phyloP scores from a whole-genome alignment of 2,329 filamentous ascomycete genomes.

The Fusarium graminum region DNA sequence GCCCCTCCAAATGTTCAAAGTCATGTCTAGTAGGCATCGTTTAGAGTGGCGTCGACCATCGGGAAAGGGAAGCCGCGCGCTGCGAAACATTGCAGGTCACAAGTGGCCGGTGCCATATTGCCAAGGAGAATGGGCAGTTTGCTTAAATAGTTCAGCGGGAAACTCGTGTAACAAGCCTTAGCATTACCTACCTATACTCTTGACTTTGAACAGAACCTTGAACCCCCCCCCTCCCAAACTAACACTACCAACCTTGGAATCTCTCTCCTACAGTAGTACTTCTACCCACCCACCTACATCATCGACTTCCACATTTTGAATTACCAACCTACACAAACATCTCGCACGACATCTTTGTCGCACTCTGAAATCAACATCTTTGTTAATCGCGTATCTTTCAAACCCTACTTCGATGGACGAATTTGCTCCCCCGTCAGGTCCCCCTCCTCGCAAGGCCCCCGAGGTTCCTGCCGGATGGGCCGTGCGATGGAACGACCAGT shows the following conservation, averaged over 20 bases:
- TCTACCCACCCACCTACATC: slow-evolving; percentile 33
- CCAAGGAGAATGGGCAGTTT: slow-evolving; percentile 29
- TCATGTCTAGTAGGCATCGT: slow-evolving; percentile 12
- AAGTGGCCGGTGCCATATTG: slow-evolving; percentile 31
- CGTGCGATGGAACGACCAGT: slow-evolving; percentile 86
- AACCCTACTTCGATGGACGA: slow-evolving; percentile 61
- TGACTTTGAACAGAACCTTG: slow-evolving; percentile 7
- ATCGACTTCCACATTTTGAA: slow-evolving; percentile 27
- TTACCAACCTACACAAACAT: slow-evolving; percentile 8
- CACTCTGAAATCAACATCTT: slow-evolving; percentile 3
- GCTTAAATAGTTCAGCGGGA: slow-evolving; percentile 30
- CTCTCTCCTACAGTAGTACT: not conserved
- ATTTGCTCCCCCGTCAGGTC: slow-evolving; percentile 66
- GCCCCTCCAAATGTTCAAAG: slow-evolving; percentile 34
- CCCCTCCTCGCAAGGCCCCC: slow-evolving; percentile 72
- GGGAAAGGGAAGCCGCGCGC: slow-evolving; percentile 13
- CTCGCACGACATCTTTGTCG: not conserved
- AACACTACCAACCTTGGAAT: slow-evolving; percentile 1
- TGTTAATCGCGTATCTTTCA: slow-evolving; percentile 4
- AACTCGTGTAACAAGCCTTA: not conserved
- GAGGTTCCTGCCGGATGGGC: slow-evolving; percentile 79
- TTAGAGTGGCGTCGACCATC: slow-evolving; percentile 28
- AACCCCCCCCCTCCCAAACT: slow-evolving; percentile 22
- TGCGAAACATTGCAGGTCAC: slow-evolving; percentile 36
- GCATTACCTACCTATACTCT: slow-evolving; percentile 6